phyloP scores from a whole-genome alignment of 192 early-diverging fungal genomes.

The Coemansia sp. region DNA sequence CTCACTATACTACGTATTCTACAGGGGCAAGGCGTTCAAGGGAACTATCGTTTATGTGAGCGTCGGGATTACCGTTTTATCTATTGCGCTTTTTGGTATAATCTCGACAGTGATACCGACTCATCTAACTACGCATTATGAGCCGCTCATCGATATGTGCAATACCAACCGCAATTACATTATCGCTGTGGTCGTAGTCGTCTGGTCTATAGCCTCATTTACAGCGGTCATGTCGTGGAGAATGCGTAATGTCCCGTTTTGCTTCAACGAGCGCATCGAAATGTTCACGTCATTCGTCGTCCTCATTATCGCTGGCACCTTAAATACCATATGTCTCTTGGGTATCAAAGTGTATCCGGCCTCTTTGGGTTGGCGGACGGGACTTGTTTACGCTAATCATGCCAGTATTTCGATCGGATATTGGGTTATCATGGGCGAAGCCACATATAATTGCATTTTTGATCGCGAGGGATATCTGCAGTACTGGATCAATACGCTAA shows the following conservation, averaged over 20 bases:
- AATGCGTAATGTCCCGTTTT: slow-evolving; percentile 18
- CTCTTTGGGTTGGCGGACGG: slow-evolving; percentile 13
- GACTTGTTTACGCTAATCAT: slow-evolving; percentile 21
- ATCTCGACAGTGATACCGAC: slow-evolving; percentile 15
- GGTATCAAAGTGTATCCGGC: slow-evolving; percentile 10
- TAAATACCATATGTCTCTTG: slow-evolving; percentile 18
- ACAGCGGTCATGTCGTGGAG: slow-evolving; percentile 16
- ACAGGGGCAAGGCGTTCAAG: slow-evolving; percentile 19
- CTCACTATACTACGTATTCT: slow-evolving; percentile 18
- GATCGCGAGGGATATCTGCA: slow-evolving; percentile 15
- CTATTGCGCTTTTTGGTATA: slow-evolving; percentile 7
- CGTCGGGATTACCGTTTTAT: not conserved
- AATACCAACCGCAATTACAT: slow-evolving; percentile 7
- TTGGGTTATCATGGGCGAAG: slow-evolving; percentile 28
- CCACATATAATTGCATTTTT: slow-evolving; percentile 12
- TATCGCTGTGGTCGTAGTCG: not conserved
- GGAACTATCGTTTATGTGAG: slow-evolving; percentile 9
- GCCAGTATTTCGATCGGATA: slow-evolving; percentile 1
- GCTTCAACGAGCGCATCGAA: slow-evolving; percentile 17
- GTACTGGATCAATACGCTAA: slow-evolving; percentile 8
- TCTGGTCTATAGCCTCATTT: slow-evolving; percentile 13
- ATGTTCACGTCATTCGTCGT: slow-evolving; percentile 8
- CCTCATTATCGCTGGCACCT: not conserved
- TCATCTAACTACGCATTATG: slow-evolving; percentile 16
- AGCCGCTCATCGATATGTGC: slow-evolving; percentile 17